Evolutionary conservation across 2,329 filamentous ascomycete species (phyloP).

Genomic region (Aspergillus ibericus): DNA sequence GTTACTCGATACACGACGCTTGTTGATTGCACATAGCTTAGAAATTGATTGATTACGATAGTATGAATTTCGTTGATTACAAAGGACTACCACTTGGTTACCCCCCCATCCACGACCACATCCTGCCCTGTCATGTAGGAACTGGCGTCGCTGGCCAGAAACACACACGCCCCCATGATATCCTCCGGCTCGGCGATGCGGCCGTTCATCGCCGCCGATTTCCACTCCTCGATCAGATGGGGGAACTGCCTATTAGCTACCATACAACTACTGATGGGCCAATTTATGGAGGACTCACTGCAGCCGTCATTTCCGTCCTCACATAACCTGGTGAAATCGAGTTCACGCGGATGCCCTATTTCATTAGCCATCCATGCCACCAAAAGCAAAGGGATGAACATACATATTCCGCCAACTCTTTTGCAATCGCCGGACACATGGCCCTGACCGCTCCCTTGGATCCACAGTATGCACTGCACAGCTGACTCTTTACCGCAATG

Average conservation of each 20-base stretch:
- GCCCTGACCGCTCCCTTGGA: slow-evolving; percentile 50
- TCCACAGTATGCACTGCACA: slow-evolving; percentile 50
- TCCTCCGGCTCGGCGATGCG: slow-evolving; percentile 52
- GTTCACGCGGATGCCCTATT: slow-evolving; percentile 45
- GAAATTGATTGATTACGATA: neutral
- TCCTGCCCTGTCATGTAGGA: slow-evolving; percentile 49
- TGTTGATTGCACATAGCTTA: neutral
- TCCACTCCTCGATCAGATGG: slow-evolving; percentile 51
- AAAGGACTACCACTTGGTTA: slow-evolving; percentile 35
- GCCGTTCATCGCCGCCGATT: slow-evolving; percentile 51
- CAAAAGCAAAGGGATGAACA: too few species aligned
- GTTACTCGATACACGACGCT: too few species aligned
- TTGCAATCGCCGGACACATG: slow-evolving; percentile 51
- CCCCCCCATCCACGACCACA: slow-evolving; percentile 49
- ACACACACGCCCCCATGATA: slow-evolving; percentile 51
- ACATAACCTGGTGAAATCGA: slow-evolving; percentile 45
- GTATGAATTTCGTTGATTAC: neutral
- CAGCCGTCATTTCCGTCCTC: slow-evolving; percentile 35
- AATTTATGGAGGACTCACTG: slow-evolving; percentile 25
- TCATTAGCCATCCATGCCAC: neutral
- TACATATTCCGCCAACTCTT: slow-evolving; percentile 43
- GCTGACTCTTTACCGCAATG: slow-evolving; percentile 53
- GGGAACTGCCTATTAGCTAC: slow-evolving; percentile 36
- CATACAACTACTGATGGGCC: too few species aligned
- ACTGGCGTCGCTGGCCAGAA: slow-evolving; percentile 51